Base-by-base conservation (phyloP, 176 grass and related monocot genomes). In the Raddia guianensis region DNA sequence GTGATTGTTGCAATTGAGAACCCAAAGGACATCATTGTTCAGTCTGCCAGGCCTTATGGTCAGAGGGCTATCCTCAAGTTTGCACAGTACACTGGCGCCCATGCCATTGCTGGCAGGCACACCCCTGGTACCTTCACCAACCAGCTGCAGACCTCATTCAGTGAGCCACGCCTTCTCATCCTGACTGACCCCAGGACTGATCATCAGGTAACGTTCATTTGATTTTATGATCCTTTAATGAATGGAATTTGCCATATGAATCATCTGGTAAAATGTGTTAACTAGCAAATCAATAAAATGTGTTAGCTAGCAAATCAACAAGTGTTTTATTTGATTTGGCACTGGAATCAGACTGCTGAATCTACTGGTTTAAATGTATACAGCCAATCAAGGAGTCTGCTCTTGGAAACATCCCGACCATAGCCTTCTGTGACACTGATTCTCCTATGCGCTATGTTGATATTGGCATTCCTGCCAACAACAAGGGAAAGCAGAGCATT, bases 381-480 rank as follows among this genome's bases (percentile, higher is more conserved):
- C 81, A 91, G 89, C 89, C 89, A 12, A 91, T 91, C 44, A 91
- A 91, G 70, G 89, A 91, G 75, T 68, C 89, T 81, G 89, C 89
- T 72, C 58, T 91, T 46, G 89, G 89, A 72, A 91, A 91, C 49
- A 91, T 91, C 21, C 89, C 89, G 0, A 87, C 89, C 61, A 91
- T 91, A 68, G 89, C 89, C 40, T 91, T 91, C 70, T 91, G 94
- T 2, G 94, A 97, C 62, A 97, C 94, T 10, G 94, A 97, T 54
- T 97, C 94, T 15, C 94, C 94, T 6, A 97, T 97, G 94, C 89
- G 91, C 3, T 97, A 97, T 18, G 94, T 97, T 2, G 94, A 97
- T 75, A 97, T 97, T 11, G 94, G 94, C 27, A 97, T 97, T 75
- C 94, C 94, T 14, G 87, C 94, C n/a, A 97, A 97, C 59, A 97